Evolutionary conservation across 164 flowering plant genomes (phyloP), one percentile per base, ranked within the genome.

Genomic region (Dillenia turbinata): DNA sequence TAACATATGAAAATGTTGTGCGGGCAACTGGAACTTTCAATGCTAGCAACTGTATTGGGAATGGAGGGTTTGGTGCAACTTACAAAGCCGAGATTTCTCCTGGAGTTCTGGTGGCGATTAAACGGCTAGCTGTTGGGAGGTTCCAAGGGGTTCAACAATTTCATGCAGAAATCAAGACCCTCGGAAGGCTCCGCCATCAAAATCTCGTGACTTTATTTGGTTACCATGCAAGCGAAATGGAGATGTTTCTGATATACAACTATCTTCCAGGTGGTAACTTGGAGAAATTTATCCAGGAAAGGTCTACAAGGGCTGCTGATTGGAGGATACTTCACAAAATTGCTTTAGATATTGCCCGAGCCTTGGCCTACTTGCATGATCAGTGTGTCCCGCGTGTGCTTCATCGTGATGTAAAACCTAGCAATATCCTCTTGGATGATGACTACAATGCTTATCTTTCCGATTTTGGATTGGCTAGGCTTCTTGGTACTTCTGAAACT

Each of bases 51-150:
- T 89, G 92, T 74, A 92, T 92, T 43, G 98, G 98, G 8, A 85
- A 62, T 77, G 98, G 98, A 53, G 96, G 98, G 10, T 92, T 92
- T 73, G 98, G 98, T 61, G 92, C 96, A 16, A 92, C 98, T 5
- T 89, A 86, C 80, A 92, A 86, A 61, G 98, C 98, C 45, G 95
- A 89, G 75, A 73, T 92, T 22, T 75, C 90, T 9, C 84, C 90
- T 1, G 88, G 90, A 47, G 69, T 75, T 43, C 47, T 87, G 16
- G 89, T 92, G 52, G 96, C 95, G 2, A 76, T 92, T 57, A 92
- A 92, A 69, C 81, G 91, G 63, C 88, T 92, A 56, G 77, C 96
- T 11, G 83, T 92, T 46, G 98, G 98, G 14, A 79, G 96, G 61
- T 87, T 89, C 56, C 96, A 89, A 63, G 93, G 96, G 14, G 74